Conservation (phyloP, 1,284 basidiomycete species). For the Marasmius fiardii region DNA sequence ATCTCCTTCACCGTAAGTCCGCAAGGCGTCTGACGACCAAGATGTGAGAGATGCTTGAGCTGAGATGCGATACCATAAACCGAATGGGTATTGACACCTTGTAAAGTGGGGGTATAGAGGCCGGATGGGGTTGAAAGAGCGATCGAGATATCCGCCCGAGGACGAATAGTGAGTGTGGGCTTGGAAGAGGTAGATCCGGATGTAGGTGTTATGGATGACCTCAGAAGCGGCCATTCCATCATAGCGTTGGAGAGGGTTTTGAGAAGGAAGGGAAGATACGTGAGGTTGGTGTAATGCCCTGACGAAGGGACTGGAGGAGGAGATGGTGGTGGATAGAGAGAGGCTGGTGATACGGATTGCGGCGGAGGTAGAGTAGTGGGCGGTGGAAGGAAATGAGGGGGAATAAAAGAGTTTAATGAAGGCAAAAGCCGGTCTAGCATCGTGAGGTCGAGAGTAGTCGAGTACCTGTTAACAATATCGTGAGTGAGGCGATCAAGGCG, state of each 20-base stretch:
- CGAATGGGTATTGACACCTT: conserved; percentile 54
- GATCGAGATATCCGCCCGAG: conserved; percentile 69
- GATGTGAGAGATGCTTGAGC: conserved; percentile 58
- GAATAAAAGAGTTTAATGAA: conserved; percentile 69
- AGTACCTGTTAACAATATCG: conserved; percentile 46
- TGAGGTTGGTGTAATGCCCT: conserved; percentile 63
- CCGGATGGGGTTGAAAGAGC: conserved; percentile 82
- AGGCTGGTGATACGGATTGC: conserved; percentile 38
- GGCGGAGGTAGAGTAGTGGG: conserved; percentile 26
- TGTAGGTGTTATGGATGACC: conserved; percentile 60
- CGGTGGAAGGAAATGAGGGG: conserved; percentile 52
- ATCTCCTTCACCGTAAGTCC: conserved; percentile 62
- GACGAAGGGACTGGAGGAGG: conserved; percentile 38
- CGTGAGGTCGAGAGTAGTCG: conserved; percentile 83
- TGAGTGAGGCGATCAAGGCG: conserved; percentile 3
- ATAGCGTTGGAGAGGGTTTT: conserved; percentile 83
- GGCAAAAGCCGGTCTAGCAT: conserved; percentile 70
- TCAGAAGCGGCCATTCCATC: conserved; percentile 82
- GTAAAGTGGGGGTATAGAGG: conserved; percentile 83
- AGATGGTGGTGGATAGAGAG: conserved; percentile 31
- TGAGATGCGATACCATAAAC: conserved; percentile 66
- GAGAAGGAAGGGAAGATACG: conserved; percentile 82
- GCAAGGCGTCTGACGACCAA: conserved; percentile 64
- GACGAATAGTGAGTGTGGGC: conserved; percentile 66
- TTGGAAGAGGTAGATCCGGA: conserved; percentile 31